Percentiles rank a stretch among this genome's conserved stretches.
Evolutionary conservation across 2,329 filamentous ascomycete species (phyloP).

Genomic region (Dendrostoma leiphaemia): DNA sequence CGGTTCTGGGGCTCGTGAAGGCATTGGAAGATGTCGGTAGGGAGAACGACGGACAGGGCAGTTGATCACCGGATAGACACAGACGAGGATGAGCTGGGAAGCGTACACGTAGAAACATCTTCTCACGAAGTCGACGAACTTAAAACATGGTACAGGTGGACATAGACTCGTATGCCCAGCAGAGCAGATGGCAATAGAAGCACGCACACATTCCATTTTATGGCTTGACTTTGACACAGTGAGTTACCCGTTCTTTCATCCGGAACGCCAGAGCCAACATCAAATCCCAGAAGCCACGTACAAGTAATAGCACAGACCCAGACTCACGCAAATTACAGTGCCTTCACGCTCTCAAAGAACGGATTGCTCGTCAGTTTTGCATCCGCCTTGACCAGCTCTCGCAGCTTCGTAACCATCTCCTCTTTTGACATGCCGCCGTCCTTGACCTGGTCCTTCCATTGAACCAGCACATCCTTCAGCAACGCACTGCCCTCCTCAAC

Average conservation of each 20-base stretch:
- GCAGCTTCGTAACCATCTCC: constrained; percentile 76
- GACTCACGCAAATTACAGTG: constrained; percentile 37
- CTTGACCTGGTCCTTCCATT: constrained; percentile 79
- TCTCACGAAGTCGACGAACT: background rate
- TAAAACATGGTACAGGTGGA: background rate
- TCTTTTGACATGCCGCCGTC: constrained; percentile 62
- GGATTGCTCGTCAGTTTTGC: constrained; percentile 61
- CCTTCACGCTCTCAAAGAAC: constrained; percentile 68
- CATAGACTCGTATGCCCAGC: background rate
- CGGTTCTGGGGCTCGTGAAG: constrained; percentile 52
- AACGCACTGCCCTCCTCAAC: constrained; percentile 84
- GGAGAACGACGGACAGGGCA: constrained; percentile 22
- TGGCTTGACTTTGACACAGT: background rate
- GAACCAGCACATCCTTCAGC: constrained; percentile 77
- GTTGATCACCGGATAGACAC: background rate
- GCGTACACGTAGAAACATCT: too few relatives aligned
- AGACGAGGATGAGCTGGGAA: background rate
- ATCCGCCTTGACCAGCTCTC: constrained; percentile 74
- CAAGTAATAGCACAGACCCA: background rate
- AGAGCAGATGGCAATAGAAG: background rate
- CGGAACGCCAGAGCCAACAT: background rate
- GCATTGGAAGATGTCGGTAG: constrained; percentile 48
- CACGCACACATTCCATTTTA: background rate
- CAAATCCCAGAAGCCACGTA: background rate
- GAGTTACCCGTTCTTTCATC: background rate